These are phyloP conservation scores for Xylaria nigripes DNA, from an alignment of 495 filamentous ascomycete species.

Conservation along the genomic window DNA sequence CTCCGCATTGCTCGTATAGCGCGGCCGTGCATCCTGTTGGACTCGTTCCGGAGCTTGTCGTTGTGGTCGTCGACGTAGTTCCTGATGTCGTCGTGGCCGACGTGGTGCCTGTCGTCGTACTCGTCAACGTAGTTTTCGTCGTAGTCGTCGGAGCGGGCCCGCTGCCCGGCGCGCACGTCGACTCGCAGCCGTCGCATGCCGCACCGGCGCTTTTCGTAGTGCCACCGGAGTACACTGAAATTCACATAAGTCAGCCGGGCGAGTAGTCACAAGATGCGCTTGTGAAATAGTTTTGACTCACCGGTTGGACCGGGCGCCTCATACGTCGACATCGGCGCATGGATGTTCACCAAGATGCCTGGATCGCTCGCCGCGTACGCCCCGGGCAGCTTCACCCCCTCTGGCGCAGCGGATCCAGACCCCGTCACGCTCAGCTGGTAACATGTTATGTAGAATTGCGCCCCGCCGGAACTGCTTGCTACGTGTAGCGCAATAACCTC, in stretches of 20 bases:
- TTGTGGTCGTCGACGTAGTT: constrained; percentile 15
- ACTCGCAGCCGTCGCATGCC: constrained; percentile 31
- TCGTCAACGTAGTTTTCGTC: too few species aligned
- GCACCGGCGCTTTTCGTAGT: constrained; percentile 29
- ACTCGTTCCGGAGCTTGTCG: constrained; percentile 16
- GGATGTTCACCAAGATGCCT: constrained; percentile 45
- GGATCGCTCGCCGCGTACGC: constrained; percentile 42
- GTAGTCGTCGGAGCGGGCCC: constrained; percentile 15
- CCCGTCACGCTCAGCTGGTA: constrained; percentile 37
- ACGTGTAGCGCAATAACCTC: constrained; percentile 47
- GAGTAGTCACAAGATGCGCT: background rate
- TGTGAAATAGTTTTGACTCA: background rate
- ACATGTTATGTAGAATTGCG: constrained; percentile 46
- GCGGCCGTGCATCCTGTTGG: constrained; percentile 25
- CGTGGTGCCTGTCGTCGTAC: constrained; percentile 3
- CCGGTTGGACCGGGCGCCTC: constrained; percentile 31
- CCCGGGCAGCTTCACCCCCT: constrained; percentile 37
- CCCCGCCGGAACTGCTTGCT: constrained; percentile 30
- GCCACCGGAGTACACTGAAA: constrained; percentile 33
- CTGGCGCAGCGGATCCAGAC: constrained; percentile 28
- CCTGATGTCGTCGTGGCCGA: background rate
- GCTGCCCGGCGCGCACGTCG: constrained; percentile 31
- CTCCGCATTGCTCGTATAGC: constrained; percentile 41
- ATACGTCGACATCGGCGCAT: constrained; percentile 29
- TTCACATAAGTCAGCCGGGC: background rate